phyloP scores from a whole-genome alignment of 1,139 yeast species.

The Sugiyamaella sp. region DNA sequence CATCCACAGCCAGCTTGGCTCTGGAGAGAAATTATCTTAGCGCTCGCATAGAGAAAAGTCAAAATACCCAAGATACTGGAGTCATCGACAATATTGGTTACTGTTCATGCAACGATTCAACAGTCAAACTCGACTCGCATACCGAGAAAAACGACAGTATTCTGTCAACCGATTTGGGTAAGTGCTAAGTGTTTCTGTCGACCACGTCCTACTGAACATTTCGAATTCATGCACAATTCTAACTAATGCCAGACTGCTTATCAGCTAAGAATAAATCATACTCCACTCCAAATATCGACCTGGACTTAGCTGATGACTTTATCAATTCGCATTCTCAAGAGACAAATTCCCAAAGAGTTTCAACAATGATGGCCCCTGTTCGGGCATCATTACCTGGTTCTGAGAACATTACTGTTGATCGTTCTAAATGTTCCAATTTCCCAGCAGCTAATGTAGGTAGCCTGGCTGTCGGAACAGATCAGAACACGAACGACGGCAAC shows the following conservation, averaged over 20 bases:
- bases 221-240: constrained; percentile 9
- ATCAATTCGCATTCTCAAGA: not conserved
- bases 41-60: constrained; percentile 8
- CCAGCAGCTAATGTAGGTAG: too few species aligned
- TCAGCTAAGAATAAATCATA: too few species aligned
- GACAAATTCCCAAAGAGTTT: not conserved
- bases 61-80: not conserved
- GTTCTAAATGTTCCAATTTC: too few species aligned
- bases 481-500: not conserved
- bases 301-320: constrained; percentile 10
- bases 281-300: not conserved
- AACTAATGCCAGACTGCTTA: constrained; percentile 15
- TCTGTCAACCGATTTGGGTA: constrained; percentile 8
- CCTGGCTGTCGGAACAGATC: too few species aligned
- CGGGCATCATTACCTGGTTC: too few species aligned
- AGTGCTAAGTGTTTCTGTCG: not conserved
- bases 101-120: not conserved
- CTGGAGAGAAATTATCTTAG: constrained; percentile 5
- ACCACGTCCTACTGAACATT: not conserved
- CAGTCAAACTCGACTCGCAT: not conserved
- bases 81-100: not conserved
- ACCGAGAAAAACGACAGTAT: not conserved
- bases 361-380: constrained; percentile 1
- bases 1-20: constrained; percentile 1
- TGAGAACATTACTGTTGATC: too few species aligned